Percentiles rank a stretch among this genome's conserved stretches.
These are phyloP conservation scores for Eimeria acervulina DNA, from an alignment of 169 alveolate species.

Conservation along the genomic window DNA sequence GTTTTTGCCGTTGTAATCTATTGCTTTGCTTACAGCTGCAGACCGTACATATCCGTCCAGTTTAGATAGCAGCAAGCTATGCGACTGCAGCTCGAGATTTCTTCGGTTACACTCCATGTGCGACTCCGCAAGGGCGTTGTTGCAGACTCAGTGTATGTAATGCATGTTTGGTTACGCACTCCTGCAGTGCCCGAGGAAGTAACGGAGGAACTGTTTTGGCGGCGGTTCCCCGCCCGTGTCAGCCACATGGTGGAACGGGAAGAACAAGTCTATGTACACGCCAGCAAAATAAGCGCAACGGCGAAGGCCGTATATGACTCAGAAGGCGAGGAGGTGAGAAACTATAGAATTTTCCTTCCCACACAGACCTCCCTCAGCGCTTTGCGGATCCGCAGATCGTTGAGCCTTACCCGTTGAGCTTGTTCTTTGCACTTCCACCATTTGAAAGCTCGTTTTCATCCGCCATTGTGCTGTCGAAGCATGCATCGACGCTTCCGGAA, in stretches of 20 bases:
- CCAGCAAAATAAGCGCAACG: neutral
- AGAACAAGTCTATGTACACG: neutral
- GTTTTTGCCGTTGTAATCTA: neutral
- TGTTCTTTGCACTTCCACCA: neutral
- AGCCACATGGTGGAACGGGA: neutral
- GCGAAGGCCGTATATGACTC: neutral
- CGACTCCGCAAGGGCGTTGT: neutral
- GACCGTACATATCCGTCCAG: neutral
- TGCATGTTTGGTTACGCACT: neutral
- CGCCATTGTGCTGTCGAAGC: neutral
- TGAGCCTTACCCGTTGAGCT: neutral
- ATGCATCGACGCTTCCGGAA: neutral
- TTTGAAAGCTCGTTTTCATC: neutral
- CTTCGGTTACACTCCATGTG: neutral
- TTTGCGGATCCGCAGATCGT: neutral
- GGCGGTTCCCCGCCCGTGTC: constrained; percentile 18
- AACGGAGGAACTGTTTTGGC: constrained; percentile 5
- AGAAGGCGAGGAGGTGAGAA: constrained; percentile 25
- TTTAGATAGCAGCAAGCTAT: neutral
- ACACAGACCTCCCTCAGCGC: neutral
- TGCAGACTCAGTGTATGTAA: neutral
- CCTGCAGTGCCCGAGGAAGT: neutral
- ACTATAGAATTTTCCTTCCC: neutral
- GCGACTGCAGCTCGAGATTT: neutral
- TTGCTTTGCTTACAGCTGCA: neutral